Evolutionary conservation across 768 basidiomycete genomes (phyloP), one percentile per base, ranked within the genome.

Genomic region (Mycena pura): DNA sequence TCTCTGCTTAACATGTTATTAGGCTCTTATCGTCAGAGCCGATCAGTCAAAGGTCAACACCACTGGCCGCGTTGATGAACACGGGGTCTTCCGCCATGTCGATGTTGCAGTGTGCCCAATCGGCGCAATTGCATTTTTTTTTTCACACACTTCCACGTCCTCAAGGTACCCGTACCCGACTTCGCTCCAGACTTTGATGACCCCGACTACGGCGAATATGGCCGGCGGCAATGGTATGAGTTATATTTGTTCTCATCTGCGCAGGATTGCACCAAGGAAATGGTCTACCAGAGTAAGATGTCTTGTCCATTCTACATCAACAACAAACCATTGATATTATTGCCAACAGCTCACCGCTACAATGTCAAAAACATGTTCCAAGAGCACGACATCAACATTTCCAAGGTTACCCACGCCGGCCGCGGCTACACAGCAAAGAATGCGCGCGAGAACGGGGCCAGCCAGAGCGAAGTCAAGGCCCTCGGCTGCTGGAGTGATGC

Each of bases 1-100:
- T n/a, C 14, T 22, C 28, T 25, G 15, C n/a, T 15, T 10, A 3
- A 32, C 9, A 22, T 21, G 34, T 13, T 5, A 57, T 6, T 49
- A 76, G 76, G 72, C 73, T 2, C 66, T 77, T 5, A 65, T 60
- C 2, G 53, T 72, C 2, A 47, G 75, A 1, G 63, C 71, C 4
- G 65, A 77, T 52, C 69, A 75, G 52, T 68, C 69, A 14, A 78
- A 78, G 58, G 64, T 69, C 43, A 78, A 77, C 61, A 64, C 69
- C 6, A 62, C 53, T 13, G 76, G 75, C 7, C 65, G 67, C 2
- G 55, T 74, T 21, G 74, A 79, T 39, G 71, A 76, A 44, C 74
- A 76, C 47, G 72, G 67, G 10, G 66, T 68, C 2, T 57, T 78
- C 34, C 51, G 69, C 0, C 77, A 77, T 43, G 56, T 53, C 0